Evolutionary conservation across 257 asterid species (phyloP).

Genomic region (Penstemon davidsonii): DNA sequence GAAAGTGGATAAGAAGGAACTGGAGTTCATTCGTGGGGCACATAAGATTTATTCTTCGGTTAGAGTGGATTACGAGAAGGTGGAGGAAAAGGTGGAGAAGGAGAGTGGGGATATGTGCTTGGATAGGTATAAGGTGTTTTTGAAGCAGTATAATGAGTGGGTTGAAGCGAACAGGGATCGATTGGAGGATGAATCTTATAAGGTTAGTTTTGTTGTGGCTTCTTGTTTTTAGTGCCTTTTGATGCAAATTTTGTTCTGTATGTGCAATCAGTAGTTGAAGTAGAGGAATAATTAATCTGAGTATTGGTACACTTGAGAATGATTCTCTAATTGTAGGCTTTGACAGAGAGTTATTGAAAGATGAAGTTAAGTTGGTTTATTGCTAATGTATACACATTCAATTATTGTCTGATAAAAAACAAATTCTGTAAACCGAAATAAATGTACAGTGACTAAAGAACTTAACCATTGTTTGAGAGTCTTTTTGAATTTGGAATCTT

Average conservation of each 20-base stretch:
- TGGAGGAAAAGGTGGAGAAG: constrained; percentile 53
- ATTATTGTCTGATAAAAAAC: not conserved
- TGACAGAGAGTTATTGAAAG: constrained; percentile 6
- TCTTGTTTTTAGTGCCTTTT: constrained; percentile 10
- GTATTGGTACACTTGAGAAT: not conserved
- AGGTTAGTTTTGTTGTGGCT: constrained; percentile 51
- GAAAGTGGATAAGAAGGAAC: constrained; percentile 75
- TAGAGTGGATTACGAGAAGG: constrained; percentile 59
- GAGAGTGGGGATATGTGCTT: constrained; percentile 54
- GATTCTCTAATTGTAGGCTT: constrained; percentile 10
- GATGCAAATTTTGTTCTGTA: not conserved
- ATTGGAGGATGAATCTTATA: constrained; percentile 79
- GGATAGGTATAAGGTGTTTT: constrained; percentile 79
- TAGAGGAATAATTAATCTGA: not conserved
- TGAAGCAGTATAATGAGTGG: constrained; percentile 92
- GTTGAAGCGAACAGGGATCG: constrained; percentile 71
- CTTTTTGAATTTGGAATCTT: constrained; percentile 1
- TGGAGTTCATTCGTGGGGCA: constrained; percentile 86
- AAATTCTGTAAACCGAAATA: no score
- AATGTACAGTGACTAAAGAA: no score
- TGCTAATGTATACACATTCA: not conserved
- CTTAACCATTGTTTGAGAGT: not conserved
- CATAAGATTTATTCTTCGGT: constrained; percentile 53
- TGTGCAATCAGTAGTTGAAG: not conserved
- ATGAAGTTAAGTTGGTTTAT: constrained; percentile 1